Base-by-base conservation (phyloP, 2,329 filamentous ascomycete genomes). In the Aureobasidium vineae region DNA sequence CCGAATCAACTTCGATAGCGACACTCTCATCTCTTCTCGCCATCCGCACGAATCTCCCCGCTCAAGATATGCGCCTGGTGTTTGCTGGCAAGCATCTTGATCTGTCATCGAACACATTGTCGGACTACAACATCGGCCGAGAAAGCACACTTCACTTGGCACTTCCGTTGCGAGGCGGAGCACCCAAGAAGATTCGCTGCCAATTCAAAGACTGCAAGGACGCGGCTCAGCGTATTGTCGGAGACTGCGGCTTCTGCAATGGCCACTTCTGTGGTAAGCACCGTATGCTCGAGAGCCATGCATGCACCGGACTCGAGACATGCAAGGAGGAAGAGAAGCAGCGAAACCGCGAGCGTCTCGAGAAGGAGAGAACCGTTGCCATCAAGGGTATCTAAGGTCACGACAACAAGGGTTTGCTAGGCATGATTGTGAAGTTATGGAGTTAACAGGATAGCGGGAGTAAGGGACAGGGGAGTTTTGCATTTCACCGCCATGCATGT, bases 251-350 rank as follows among this genome's bases (percentile, higher is more conserved):
- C 69, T 98, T 98, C 83, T 99, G 95, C 82, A 84, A 89, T 66
- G 92, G 93, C 53, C 91, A 96, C 77, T 98, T 91, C 83, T 99
- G 95, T 80, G 91, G 91, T 73, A 96, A 92, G 82, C 95, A 99
- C 80, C 86, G 95, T 66, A 85, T 98, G 80, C 80, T 98, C 70
- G 95, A 99, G 79, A 91, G 94, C 73, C 95, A 99, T 81, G 91
- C 91, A 81, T 99, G 95, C 82, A 87, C 86, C 70, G 92, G 92
- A 47, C 83, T 99, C 66, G 95, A 98, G 83, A 91, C 97, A 80
- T 97, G 94, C 85, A 97, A 97, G 85, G 95, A 96, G 83, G 92
- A 97, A 79, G 94, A 91, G 56, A 92, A 97, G 79, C 92, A 96
- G 78, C 88, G 92, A 71, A 99, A 99, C 78, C 91, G 92, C 68